A percentile compares a stretch with the other conserved stretches of the same genome.
Evolutionary conservation across 805 yeast genomes (phyloP).

Genomic region (Priceomyces castillae): DNA sequence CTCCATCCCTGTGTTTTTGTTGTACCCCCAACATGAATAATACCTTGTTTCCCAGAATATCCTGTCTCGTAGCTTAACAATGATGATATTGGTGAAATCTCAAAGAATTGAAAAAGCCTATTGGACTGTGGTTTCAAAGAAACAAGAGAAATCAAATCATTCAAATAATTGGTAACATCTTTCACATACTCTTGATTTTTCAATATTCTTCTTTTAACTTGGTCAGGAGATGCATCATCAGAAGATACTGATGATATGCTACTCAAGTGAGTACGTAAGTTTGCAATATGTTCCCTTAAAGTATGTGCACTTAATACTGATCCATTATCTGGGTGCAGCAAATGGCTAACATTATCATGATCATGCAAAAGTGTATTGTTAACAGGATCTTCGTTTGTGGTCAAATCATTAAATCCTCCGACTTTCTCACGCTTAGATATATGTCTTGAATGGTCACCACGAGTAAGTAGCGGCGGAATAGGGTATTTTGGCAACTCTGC

Average conservation of each 20-base stretch:
- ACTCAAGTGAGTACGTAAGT: conserved; percentile 30
- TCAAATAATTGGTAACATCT: conserved; percentile 65
- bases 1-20: conserved; percentile 95
- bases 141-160: conserved; percentile 54
- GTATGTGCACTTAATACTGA: conserved; percentile 15
- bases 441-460: conserved; percentile 3
- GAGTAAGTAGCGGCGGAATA: conserved; percentile 30
- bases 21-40: conserved; percentile 71
- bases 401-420: not conserved
- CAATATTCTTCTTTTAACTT: conserved; percentile 17
- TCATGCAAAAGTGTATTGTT: not conserved
- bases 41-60: conserved; percentile 87
- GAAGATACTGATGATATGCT: conserved; percentile 19
- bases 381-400: not conserved
- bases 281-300: conserved; percentile 25
- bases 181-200: conserved; percentile 39
- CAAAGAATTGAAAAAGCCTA: conserved; percentile 80
- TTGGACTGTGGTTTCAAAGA: conserved; percentile 79
- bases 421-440: not conserved
- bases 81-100: conserved; percentile 84
- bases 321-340: conserved; percentile 5
- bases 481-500: conserved; percentile 47
- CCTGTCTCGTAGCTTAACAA: conserved; percentile 78
- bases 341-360: not conserved
- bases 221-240: conserved; percentile 31